Evolutionary conservation across 2,329 filamentous ascomycete genomes (phyloP).

Genomic region (Penicillium concentricum): DNA sequence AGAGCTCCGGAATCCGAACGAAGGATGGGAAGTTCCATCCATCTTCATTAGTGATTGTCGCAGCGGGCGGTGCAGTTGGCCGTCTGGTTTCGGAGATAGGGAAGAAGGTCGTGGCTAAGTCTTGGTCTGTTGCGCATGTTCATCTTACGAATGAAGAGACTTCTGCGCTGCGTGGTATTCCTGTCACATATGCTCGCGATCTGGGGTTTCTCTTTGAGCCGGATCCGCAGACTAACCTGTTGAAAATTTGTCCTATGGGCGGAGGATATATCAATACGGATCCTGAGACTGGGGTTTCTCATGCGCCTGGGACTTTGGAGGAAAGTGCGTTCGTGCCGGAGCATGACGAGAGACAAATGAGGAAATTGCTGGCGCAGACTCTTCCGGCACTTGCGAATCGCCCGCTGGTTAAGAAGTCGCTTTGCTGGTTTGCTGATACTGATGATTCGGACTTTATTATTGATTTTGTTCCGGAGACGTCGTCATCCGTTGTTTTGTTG

Average conservation of each 20-base stretch:
- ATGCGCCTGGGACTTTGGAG: slow-evolving; percentile 40
- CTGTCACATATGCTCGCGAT: slow-evolving; percentile 61
- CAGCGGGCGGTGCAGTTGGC: slow-evolving; percentile 53
- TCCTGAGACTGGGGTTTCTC: slow-evolving; percentile 38
- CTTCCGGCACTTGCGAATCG: slow-evolving; percentile 55
- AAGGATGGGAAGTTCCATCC: slow-evolving; percentile 39
- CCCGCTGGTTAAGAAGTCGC: slow-evolving; percentile 55
- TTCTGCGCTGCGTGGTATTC: slow-evolving; percentile 55
- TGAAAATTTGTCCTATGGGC: slow-evolving; percentile 62
- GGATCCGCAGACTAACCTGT: slow-evolving; percentile 55
- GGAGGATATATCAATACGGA: slow-evolving; percentile 57
- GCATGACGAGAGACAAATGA: slow-evolving; percentile 54
- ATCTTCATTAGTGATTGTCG: slow-evolving; percentile 49
- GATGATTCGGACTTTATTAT: slow-evolving; percentile 60
- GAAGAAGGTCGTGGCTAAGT: slow-evolving; percentile 54
- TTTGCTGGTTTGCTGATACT: slow-evolving; percentile 67
- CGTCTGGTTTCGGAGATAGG: slow-evolving; percentile 52
- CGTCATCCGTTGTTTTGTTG: slow-evolving; percentile 49
- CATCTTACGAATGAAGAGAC: slow-evolving; percentile 57
- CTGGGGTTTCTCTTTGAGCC: slow-evolving; percentile 67
- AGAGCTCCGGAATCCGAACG: slow-evolving; percentile 39
- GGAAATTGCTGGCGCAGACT: slow-evolving; percentile 52
- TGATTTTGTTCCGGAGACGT: slow-evolving; percentile 55
- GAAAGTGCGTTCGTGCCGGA: slow-evolving; percentile 51
- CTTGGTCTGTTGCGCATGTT: slow-evolving; percentile 61